Evolutionary conservation across 768 basidiomycete species (phyloP).

Genomic region (Phylloporus sp.): DNA sequence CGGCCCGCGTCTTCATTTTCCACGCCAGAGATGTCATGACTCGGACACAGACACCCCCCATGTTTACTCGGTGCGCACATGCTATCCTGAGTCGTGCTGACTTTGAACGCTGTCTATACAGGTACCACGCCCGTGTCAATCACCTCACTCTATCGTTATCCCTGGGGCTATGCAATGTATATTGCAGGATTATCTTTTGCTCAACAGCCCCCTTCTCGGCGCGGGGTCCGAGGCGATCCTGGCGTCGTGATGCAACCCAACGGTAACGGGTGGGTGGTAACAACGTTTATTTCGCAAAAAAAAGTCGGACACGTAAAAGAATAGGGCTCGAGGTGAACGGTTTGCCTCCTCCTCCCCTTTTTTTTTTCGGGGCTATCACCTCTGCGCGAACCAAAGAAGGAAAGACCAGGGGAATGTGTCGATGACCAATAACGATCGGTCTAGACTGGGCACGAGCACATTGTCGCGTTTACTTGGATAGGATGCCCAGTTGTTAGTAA

Average conservation of each 20-base stretch:
- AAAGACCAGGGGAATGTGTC: neutral
- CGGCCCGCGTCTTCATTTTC: constrained; percentile 2
- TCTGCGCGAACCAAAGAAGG: no score
- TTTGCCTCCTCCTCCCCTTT: neutral
- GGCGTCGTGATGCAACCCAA: constrained; percentile 24
- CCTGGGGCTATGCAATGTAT: neutral
- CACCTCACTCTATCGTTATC: constrained; percentile 23
- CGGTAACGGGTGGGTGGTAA: constrained; percentile 17
- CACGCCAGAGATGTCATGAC: neutral
- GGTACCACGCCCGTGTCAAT: constrained; percentile 20
- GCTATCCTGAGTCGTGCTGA: constrained; percentile 9
- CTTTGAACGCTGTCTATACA: constrained; percentile 6
- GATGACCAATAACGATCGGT: neutral
- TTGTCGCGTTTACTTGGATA: constrained; percentile 1
- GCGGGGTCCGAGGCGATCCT: constrained; percentile 33
- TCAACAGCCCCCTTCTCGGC: constrained; percentile 11
- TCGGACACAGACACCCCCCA: constrained; percentile 2
- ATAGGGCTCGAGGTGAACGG: neutral
- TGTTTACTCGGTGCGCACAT: constrained; percentile 5
- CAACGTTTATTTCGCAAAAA: neutral
- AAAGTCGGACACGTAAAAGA: constrained; percentile 10
- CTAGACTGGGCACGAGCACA: constrained; percentile 1
- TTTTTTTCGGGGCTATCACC: neutral
- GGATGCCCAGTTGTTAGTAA: constrained; percentile 14
- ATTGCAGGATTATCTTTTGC: neutral